phyloP scores from a whole-genome alignment of 129 eudicot species.

The Scalesia atractyloides region DNA sequence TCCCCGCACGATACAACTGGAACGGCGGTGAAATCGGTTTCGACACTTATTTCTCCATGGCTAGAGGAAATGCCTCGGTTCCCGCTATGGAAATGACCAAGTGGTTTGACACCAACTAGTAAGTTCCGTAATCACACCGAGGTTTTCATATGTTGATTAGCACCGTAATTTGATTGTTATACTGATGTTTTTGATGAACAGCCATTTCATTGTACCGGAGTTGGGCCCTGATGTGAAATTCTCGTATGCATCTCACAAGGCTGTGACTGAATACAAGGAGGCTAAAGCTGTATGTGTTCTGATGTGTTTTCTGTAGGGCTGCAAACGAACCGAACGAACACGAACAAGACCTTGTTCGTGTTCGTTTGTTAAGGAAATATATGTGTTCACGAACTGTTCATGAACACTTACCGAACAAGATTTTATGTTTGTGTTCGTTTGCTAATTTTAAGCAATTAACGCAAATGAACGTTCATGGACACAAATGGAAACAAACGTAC shows the following conservation, averaged over 20 bases:
- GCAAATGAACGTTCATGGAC: too few relatives aligned
- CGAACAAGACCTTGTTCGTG: too few relatives aligned
- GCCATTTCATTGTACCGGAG: conserved; percentile 87
- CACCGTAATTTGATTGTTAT: background rate
- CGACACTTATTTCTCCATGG: conserved; percentile 97
- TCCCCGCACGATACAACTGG: conserved; percentile 89
- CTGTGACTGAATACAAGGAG: conserved; percentile 80
- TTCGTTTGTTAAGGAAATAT: too few relatives aligned
- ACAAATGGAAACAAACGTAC: too few relatives aligned
- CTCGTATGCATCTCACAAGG: conserved; percentile 79
- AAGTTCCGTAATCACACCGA: conserved; percentile 39
- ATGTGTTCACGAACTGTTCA: too few relatives aligned
- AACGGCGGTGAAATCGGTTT: conserved; percentile 94
- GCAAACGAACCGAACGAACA: too few relatives aligned
- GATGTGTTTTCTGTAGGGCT: background rate
- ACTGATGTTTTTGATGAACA: conserved; percentile 32
- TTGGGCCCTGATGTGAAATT: conserved; percentile 73
- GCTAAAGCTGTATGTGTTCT: conserved; percentile 71
- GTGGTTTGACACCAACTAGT: conserved; percentile 99
- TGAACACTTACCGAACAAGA: too few relatives aligned
- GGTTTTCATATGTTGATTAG: background rate
- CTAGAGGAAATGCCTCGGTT: conserved; percentile 98
- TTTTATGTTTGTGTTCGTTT: too few relatives aligned
- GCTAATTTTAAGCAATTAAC: too few relatives aligned
- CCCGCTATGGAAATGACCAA: conserved; percentile 99